These are phyloP conservation scores for Thalassiosira tumida DNA, from an alignment of 352 stramenopile genomes.

Conservation along the genomic window DNA sequence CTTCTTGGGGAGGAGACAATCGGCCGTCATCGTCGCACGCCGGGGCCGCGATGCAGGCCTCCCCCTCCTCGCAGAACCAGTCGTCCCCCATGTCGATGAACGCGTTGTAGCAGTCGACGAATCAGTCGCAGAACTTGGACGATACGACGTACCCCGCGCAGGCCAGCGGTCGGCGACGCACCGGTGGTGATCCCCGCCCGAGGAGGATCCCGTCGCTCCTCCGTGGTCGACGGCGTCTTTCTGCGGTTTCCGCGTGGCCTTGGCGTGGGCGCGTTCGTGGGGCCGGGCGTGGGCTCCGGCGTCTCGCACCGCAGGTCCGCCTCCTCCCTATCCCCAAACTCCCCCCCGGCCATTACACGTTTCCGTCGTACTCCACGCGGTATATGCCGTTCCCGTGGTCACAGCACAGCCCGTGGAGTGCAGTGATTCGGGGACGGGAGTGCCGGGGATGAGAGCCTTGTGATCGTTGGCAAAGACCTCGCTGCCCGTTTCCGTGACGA, in stretches of 20 bases:
- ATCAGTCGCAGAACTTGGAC: conserved; percentile 40
- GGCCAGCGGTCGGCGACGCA: conserved; percentile 51
- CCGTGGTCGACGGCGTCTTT: not conserved
- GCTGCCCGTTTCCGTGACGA: conserved; percentile 17
- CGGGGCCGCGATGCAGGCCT: conserved; percentile 43
- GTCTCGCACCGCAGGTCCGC: conserved; percentile 51
- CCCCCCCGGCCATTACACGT: conserved; percentile 34
- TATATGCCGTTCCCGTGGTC: conserved; percentile 66
- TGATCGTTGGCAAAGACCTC: conserved; percentile 18
- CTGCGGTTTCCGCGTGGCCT: not conserved
- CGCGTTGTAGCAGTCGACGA: conserved; percentile 71
- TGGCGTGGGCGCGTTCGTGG: no score
- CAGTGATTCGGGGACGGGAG: conserved; percentile 38
- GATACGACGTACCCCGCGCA: conserved; percentile 58
- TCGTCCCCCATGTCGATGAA: conserved; percentile 68
- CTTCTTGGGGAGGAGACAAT: not conserved
- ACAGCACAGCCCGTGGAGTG: conserved; percentile 77
- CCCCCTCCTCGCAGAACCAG: conserved; percentile 68
- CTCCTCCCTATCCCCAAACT: conserved; percentile 68
- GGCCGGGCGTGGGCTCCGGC: not conserved
- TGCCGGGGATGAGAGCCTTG: conserved; percentile 36
- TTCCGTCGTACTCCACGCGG: conserved; percentile 52
- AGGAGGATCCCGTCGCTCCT: not conserved
- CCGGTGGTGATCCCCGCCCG: conserved; percentile 19
- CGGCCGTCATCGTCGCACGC: conserved; percentile 14